phyloP scores from a whole-genome alignment of 1,139 yeast genomes.

The Candida pseudoviswanathii region DNA sequence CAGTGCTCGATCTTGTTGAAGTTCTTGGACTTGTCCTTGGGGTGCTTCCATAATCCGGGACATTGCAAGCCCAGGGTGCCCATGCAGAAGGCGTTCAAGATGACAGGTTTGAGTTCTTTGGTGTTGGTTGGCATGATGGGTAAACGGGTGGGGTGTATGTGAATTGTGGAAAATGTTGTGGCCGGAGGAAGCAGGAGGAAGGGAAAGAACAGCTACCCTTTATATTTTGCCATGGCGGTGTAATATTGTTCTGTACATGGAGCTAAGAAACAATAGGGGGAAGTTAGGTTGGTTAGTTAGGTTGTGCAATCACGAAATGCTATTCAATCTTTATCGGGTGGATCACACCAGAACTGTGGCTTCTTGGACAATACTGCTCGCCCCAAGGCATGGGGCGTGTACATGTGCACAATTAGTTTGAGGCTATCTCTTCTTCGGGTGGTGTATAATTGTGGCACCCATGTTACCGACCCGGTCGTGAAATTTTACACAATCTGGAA shows the following conservation, averaged over 20 bases:
- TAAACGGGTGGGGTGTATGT: no score
- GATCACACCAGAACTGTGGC: neutral
- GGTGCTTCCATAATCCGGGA: slow-evolving; percentile 48
- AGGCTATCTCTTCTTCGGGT: no score
- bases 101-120: slow-evolving; percentile 22
- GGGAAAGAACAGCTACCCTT: neutral
- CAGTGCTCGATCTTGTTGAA: slow-evolving; percentile 47
- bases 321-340: neutral
- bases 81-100: slow-evolving; percentile 44
- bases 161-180: no score
- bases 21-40: slow-evolving; percentile 36
- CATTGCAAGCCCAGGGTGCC: slow-evolving; percentile 41
- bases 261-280: neutral
- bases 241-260: no score
- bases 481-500: neutral
- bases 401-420: no score
- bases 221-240: neutral
- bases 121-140: slow-evolving; percentile 5
- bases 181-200: neutral
- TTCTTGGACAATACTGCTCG: no score
- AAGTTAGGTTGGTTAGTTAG: no score
- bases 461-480: neutral
- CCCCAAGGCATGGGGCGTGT: no score
- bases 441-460: neutral
- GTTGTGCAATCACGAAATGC: neutral